Conservation (phyloP, 495 filamentous ascomycete species). For the Ascobolus immersus region DNA sequence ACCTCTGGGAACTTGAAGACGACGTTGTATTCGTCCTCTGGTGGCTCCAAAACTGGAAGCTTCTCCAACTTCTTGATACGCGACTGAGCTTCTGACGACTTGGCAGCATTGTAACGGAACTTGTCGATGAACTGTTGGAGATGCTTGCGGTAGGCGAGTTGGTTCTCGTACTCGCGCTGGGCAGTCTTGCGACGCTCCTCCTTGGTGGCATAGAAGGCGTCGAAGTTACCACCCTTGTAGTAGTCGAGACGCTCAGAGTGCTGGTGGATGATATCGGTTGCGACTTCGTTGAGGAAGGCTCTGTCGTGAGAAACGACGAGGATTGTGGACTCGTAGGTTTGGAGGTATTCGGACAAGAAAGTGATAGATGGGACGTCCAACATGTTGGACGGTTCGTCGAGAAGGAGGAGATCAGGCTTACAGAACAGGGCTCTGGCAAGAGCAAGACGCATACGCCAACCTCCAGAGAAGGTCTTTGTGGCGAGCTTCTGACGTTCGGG, state of each 20-base stretch:
- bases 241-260: slow-evolving; percentile 93
- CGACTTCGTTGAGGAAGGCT: slow-evolving; percentile 95
- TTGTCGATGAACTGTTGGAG: slow-evolving; percentile 78
- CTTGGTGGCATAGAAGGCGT: slow-evolving; percentile 92
- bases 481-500: slow-evolving; percentile 73
- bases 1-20: slow-evolving; percentile 97
- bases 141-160: slow-evolving; percentile 80
- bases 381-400: slow-evolving; percentile 99
- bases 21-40: slow-evolving; percentile 83
- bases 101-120: slow-evolving; percentile 97
- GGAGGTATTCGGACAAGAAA: slow-evolving; percentile 90
- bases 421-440: slow-evolving; percentile 91
- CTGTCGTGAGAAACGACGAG: slow-evolving; percentile 96
- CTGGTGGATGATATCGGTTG: slow-evolving; percentile 98
- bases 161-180: slow-evolving; percentile 94
- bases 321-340: slow-evolving; percentile 77
- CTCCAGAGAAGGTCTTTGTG: slow-evolving; percentile 95
- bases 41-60: slow-evolving; percentile 75
- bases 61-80: slow-evolving; percentile 97
- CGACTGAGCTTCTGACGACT: slow-evolving; percentile 92
- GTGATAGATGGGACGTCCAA: slow-evolving; percentile 99
- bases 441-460: slow-evolving; percentile 97
- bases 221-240: slow-evolving; percentile 95
- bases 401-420: slow-evolving; percentile 83
- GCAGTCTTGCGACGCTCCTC: slow-evolving; percentile 93